Conservation (phyloP, 1,284 basidiomycete species). For the Malassezia arunalokei region DNA sequence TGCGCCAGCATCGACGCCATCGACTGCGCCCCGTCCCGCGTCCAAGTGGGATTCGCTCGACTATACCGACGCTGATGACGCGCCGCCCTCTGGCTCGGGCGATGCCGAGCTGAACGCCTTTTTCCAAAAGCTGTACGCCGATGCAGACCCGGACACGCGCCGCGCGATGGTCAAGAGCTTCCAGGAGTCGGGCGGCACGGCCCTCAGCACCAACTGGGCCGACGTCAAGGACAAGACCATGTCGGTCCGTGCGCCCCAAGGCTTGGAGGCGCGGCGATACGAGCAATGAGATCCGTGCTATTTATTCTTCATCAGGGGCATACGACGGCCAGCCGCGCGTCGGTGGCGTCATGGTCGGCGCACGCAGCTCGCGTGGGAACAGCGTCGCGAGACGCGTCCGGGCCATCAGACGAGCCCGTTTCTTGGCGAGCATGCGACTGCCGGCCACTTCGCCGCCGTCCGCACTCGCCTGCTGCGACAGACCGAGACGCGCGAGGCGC, state of each 20-base stretch:
- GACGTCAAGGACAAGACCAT: slow-evolving; percentile 29
- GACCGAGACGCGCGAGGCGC: slow-evolving; percentile 26
- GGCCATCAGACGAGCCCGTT: slow-evolving; percentile 23
- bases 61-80: slow-evolving; percentile 23
- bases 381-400: slow-evolving; percentile 31
- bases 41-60: slow-evolving; percentile 39
- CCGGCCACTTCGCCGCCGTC: slow-evolving; percentile 19
- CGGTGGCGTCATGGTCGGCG: slow-evolving; percentile 35
- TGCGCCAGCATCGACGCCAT: not conserved
- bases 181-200: slow-evolving; percentile 39
- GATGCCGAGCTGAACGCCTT: slow-evolving; percentile 36
- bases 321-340: slow-evolving; percentile 26
- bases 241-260: slow-evolving; percentile 26
- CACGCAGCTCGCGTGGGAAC: slow-evolving; percentile 40
- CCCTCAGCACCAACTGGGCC: slow-evolving; percentile 41
- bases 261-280: slow-evolving; percentile 38
- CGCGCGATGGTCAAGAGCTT: slow-evolving; percentile 43
- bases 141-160: slow-evolving; percentile 39
- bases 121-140: slow-evolving; percentile 41
- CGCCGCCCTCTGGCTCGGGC: slow-evolving; percentile 6
- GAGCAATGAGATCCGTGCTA: slow-evolving; percentile 7
- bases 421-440: slow-evolving; percentile 24
- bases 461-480: slow-evolving; percentile 14
- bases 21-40: slow-evolving; percentile 7
- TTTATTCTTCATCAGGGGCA: slow-evolving; percentile 10